phyloP scores from a whole-genome alignment of 1,284 basidiomycete species.

The Salmacisia buchloeana region DNA sequence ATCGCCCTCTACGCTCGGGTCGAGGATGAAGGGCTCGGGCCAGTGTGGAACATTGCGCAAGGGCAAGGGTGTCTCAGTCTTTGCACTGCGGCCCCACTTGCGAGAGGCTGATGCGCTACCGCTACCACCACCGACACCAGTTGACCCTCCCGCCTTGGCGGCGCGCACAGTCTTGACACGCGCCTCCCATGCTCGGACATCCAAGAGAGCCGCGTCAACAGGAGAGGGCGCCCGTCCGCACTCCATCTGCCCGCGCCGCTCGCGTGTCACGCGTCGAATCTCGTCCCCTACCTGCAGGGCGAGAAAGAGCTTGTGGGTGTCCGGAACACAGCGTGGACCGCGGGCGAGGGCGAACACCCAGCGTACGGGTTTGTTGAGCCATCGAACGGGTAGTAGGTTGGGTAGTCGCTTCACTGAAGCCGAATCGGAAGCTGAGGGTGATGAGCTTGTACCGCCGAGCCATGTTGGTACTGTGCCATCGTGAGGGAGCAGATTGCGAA shows the following conservation, averaged over 20 bases:
- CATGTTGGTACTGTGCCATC: background rate
- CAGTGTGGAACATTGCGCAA: background rate
- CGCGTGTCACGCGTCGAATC: background rate
- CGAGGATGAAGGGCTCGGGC: slow-evolving; percentile 1
- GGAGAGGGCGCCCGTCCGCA: background rate
- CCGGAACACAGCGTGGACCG: background rate
- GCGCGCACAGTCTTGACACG: background rate
- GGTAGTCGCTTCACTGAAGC: background rate
- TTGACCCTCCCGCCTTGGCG: background rate
- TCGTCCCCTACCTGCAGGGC: slow-evolving; percentile 4
- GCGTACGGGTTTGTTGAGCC: background rate
- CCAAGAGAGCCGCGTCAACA: background rate
- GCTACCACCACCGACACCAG: too few species aligned
- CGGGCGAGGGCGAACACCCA: background rate
- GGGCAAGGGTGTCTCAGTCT: background rate
- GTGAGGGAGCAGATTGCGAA: background rate
- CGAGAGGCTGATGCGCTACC: background rate
- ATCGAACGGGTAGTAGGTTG: too few species aligned
- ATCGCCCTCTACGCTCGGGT: background rate
- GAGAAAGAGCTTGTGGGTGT: background rate
- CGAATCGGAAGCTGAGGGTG: background rate
- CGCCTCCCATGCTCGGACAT: background rate
- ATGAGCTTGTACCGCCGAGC: background rate
- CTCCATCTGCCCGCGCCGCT: background rate
- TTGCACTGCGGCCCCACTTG: background rate